Base-by-base conservation (phyloP, 164 flowering plant genomes). In the Aristolochia contorta region DNA sequence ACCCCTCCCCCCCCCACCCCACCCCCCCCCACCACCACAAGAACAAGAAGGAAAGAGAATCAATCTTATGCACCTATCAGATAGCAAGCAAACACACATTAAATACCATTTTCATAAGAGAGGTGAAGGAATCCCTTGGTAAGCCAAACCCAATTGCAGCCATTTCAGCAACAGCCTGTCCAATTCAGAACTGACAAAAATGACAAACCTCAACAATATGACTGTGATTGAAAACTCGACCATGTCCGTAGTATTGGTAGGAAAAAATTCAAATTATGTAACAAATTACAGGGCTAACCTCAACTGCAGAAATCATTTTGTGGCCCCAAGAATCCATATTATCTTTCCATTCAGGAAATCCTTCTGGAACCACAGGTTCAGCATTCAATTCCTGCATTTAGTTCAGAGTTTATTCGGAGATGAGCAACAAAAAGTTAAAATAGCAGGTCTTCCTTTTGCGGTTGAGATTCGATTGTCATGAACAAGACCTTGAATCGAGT, bases 271-370 rank as follows among this genome's bases (percentile, higher is more conserved):
- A 27, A 57, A 12, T 0, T 50, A 14, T n/a, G n/a, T n/a, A n/a
- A n/a, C n/a, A 46, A 5, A 60, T n/a, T 18, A 12, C 0, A 53
- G 47, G 22, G 22, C 12, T 68, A 61, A 84, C 98, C 85, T 89
- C 96, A 60, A 91, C 68, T 22, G 99, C 89, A 54, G 92, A 72
- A 63, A 88, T 80, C 99, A 93, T 90, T 70, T 90, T 91, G 74
- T 71, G 61, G 30, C 97, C 97, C 97, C 97, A 90, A 0, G 87
- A 79, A 63, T 93, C 95, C 99, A 93, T 93, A 12, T 91, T 88
- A n/a, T 82, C 82, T 68, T 80, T 82, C 99, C 99, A 90, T 72
- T 90, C 88, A 50, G 91, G 88, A 68, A 93, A 90, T 47, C 96
- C 99, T 60, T 88, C 95, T 16, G 99, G 99, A 64, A 93, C 78